Conservation (phyloP, 2,329 filamentous ascomycete species). For the Dactylella cylindrospora region DNA sequence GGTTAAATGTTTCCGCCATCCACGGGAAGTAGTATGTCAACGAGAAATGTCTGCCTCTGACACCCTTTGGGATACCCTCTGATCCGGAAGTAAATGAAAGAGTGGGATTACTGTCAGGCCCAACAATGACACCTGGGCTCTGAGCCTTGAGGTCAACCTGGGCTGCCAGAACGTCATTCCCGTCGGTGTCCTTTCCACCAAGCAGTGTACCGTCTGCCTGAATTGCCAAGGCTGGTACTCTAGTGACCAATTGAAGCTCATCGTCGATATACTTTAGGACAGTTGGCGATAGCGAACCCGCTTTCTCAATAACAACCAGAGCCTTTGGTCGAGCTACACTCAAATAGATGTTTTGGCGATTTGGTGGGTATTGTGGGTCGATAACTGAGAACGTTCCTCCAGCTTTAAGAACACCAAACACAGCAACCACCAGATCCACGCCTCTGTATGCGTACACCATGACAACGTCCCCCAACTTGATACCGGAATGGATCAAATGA, state of each 20-base stretch:
- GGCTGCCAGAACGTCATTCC: constrained; percentile 66
- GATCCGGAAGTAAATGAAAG: constrained; percentile 73
- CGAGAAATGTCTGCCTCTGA: constrained; percentile 81
- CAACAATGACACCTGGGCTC: constrained; percentile 72
- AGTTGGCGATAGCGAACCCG: constrained; percentile 59
- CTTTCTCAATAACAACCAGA: constrained; percentile 71
- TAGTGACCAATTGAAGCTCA: constrained; percentile 70
- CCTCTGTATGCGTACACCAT: constrained; percentile 87
- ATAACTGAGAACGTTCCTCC: constrained; percentile 68
- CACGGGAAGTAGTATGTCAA: constrained; percentile 85
- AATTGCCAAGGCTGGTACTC: constrained; percentile 73
- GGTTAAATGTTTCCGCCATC: constrained; percentile 83
- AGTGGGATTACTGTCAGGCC: constrained; percentile 79
- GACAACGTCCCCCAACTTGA: constrained; percentile 79
- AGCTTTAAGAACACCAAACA: constrained; percentile 71
- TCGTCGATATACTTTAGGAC: constrained; percentile 69
- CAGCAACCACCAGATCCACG: constrained; percentile 73
- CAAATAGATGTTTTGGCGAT: constrained; percentile 78
- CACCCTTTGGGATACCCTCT: constrained; percentile 82
- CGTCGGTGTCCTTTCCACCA: constrained; percentile 66
- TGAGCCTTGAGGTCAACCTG: constrained; percentile 59
- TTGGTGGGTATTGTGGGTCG: constrained; percentile 79
- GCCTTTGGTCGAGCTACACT: constrained; percentile 74
- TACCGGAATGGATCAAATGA: constrained; percentile 71
- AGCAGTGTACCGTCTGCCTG: constrained; percentile 68